Evolutionary conservation across 2,329 filamentous ascomycete species (phyloP).

Genomic region (Amauroascus niger): DNA sequence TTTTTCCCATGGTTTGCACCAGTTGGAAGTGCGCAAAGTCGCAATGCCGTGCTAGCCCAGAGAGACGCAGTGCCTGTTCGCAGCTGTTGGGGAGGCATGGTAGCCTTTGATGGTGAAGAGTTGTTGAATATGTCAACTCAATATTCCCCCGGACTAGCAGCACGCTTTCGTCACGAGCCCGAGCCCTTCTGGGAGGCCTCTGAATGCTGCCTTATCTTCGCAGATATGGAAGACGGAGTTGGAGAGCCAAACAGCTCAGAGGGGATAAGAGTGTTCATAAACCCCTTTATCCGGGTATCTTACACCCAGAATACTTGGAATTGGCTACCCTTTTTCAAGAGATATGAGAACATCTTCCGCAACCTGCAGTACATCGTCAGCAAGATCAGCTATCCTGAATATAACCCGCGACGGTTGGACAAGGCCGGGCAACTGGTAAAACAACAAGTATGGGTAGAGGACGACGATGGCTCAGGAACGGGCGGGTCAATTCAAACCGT

Average conservation of each 20-base stretch:
- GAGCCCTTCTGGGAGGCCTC: conserved; percentile 55
- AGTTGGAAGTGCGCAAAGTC: conserved; percentile 43
- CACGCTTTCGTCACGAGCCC: conserved; percentile 49
- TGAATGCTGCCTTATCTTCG: conserved; percentile 53
- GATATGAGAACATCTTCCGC: conserved; percentile 13
- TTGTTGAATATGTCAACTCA: background rate
- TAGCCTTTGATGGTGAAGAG: conserved; percentile 37
- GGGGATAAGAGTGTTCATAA: conserved; percentile 57
- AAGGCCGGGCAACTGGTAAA: conserved; percentile 6
- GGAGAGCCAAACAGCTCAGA: conserved; percentile 38
- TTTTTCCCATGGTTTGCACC: conserved; percentile 63
- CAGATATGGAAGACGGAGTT: conserved; percentile 33
- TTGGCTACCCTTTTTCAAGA: conserved; percentile 11
- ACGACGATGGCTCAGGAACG: background rate
- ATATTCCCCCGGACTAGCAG: conserved; percentile 19
- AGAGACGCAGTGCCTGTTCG: conserved; percentile 54
- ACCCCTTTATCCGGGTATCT: conserved; percentile 59
- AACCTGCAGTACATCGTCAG: conserved; percentile 15
- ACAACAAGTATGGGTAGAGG: conserved; percentile 6
- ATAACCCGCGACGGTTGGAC: conserved; percentile 13
- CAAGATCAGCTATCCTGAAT: conserved; percentile 14
- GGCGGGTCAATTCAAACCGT: conserved; percentile 10
- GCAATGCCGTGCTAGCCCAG: conserved; percentile 53
- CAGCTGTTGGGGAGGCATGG: conserved; percentile 72
- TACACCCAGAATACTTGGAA: conserved; percentile 12